Evolutionary conservation across 148 eudicot species (phyloP).

Genomic region (Rhododendron ovatum): DNA sequence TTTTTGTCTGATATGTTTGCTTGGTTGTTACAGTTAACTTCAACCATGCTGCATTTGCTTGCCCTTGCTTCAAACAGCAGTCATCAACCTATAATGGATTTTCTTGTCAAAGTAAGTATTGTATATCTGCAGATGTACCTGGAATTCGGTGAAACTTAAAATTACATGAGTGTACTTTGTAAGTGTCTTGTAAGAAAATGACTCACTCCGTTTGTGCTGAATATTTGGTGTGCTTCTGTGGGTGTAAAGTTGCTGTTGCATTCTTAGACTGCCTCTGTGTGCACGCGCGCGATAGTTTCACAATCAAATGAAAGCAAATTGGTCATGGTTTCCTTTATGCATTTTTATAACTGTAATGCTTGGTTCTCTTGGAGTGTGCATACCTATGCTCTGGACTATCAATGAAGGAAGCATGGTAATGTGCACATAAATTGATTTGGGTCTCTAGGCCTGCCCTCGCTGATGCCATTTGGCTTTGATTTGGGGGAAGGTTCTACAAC

Average conservation of each 20-base stretch:
- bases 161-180: not conserved
- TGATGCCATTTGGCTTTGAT: no score
- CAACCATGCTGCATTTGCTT: conserved; percentile 86
- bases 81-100: conserved; percentile 47
- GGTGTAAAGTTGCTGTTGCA: not conserved
- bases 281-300: not conserved
- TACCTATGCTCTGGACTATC: no score
- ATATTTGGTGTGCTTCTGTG: not conserved
- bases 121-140: not conserved
- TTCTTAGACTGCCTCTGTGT: not conserved
- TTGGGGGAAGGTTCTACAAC: no score
- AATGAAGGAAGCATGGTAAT: no score
- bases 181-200: not conserved
- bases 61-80: conserved; percentile 58
- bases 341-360: not conserved
- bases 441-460: no score
- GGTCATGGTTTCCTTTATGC: not conserved
- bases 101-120: conserved; percentile 65
- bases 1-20: not conserved
- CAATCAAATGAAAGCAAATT: not conserved
- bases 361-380: no score
- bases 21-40: conserved; percentile 62
- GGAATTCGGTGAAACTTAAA: not conserved
- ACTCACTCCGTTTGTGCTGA: not conserved
- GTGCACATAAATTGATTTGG: no score